Evolutionary conservation across 202 grass and related monocot genomes (phyloP), one percentile per base, ranked within the genome.

Genomic region (Setaria viridis): DNA sequence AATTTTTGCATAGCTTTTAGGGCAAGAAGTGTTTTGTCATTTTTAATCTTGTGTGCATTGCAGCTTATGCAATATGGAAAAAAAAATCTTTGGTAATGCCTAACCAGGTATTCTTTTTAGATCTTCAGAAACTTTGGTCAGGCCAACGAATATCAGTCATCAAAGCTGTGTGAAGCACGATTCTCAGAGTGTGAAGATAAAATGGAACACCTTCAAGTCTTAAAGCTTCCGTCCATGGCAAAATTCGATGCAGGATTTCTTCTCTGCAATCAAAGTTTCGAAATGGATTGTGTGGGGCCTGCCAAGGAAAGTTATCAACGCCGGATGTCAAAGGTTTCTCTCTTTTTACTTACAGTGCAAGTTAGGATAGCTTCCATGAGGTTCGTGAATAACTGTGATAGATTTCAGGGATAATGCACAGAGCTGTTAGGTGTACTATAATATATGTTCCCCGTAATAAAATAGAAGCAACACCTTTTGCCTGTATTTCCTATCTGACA

Each of bases 211-310:
- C 93, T 95, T 84, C 96, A 99, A 81, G 88, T 88, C 46, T 77
- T 99, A 82, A 91, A 93, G 83, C 93, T 99, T 84, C 93, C 96
- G 60, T 95, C 96, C 55, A 99, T 99, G 96, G 93, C 96, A 74
- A 99, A 99, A 88, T 99, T 99, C 32, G 82, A 94, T 82, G 93
- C 91, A 74, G 93, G 88, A 74, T 94, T 95, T 90, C 81, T 88
- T 72, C 90, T 79, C 53, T 99, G 96, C 79, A 95, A 95, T 74
- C 82, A 78, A 88, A 94, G 84, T 86, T 99, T 99, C 50, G 88
- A 90, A 62, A 80, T 59, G 77, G 88, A 87, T 41, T 99, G 93
- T 33, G 89, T 95, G 37, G 93, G 93, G 11, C 91, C 93, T 88
- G 78, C 93, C 66, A 99, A 94, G 75, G 88, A 77, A 89, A 89